Conservation (phyloP, 768 basidiomycete genomes). For the Auriculariales sp. region DNA sequence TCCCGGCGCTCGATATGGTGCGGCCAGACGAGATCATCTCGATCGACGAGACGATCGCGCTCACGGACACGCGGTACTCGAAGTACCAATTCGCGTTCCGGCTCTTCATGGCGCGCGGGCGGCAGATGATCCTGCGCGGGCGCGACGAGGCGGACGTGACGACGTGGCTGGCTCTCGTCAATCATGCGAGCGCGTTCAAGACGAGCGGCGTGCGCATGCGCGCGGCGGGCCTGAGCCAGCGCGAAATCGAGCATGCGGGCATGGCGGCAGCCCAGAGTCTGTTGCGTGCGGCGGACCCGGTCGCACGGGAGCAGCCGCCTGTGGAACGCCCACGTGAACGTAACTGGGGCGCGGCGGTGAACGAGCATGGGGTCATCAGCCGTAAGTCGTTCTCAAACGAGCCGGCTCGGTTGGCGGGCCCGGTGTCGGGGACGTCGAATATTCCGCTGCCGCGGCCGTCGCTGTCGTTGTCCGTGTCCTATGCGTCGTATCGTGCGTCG, state of each 20-base stretch:
- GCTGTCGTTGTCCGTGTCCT: neutral
- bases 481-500: neutral
- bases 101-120: conserved; percentile 59
- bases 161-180: conserved; percentile 83
- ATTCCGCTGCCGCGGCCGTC: too few species aligned
- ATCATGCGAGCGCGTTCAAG: conserved; percentile 90
- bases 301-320: too few species aligned
- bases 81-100: conserved; percentile 71
- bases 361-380: too few species aligned
- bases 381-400: too few species aligned
- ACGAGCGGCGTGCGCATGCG: conserved; percentile 73
- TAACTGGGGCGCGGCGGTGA: too few species aligned
- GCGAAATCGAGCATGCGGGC: conserved; percentile 64
- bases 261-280: conserved; percentile 69
- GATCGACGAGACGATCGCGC: conserved; percentile 61
- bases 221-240: conserved; percentile 48
- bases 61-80: conserved; percentile 61
- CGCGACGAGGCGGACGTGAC: conserved; percentile 57
- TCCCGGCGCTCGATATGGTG: conserved; percentile 29
- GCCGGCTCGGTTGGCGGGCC: too few species aligned
- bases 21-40: conserved; percentile 80
- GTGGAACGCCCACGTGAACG: too few species aligned
- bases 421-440: too few species aligned
- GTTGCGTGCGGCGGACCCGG: too few species aligned
- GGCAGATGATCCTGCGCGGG: conserved; percentile 72